Evolutionary conservation across 495 filamentous ascomycete genomes (phyloP).

Genomic region (Talaromyces wortmannii): DNA sequence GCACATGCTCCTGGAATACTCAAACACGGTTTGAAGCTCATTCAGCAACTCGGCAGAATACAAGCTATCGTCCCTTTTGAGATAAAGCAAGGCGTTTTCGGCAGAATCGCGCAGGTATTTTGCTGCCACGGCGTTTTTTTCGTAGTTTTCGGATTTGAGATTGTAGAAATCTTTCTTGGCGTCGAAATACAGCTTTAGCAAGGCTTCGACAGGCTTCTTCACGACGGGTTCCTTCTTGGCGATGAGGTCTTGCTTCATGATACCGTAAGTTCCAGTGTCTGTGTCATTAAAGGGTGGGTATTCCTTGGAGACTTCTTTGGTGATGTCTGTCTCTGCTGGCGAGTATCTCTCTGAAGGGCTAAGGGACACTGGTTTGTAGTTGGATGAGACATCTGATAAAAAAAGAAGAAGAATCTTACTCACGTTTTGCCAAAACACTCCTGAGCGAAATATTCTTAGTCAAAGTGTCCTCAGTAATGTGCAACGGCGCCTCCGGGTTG

Average conservation of each 20-base stretch:
- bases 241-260: background rate
- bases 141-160: conserved; percentile 4
- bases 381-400: too few relatives aligned
- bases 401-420: background rate
- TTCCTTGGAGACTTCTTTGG: background rate
- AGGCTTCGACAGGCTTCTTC: conserved; percentile 11
- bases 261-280: background rate
- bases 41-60: conserved; percentile 9
- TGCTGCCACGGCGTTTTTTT: conserved; percentile 22
- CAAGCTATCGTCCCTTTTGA: conserved; percentile 15
- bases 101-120: conserved; percentile 43
- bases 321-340: too few relatives aligned
- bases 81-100: conserved; percentile 34
- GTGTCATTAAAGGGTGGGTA: background rate
- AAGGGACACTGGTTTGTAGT: too few relatives aligned
- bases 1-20: conserved; percentile 22
- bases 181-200: conserved; percentile 25
- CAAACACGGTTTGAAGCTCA: conserved; percentile 24
- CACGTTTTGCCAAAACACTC: conserved; percentile 12
- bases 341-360: too few relatives aligned
- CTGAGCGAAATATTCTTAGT: conserved; percentile 9
- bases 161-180: conserved; percentile 32
- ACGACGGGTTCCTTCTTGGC: background rate
- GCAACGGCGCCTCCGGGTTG: conserved; percentile 8
- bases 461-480: conserved; percentile 9